Base-by-base conservation (phyloP, 2,329 filamentous ascomycete genomes). In the Penicillium oxalicum region DNA sequence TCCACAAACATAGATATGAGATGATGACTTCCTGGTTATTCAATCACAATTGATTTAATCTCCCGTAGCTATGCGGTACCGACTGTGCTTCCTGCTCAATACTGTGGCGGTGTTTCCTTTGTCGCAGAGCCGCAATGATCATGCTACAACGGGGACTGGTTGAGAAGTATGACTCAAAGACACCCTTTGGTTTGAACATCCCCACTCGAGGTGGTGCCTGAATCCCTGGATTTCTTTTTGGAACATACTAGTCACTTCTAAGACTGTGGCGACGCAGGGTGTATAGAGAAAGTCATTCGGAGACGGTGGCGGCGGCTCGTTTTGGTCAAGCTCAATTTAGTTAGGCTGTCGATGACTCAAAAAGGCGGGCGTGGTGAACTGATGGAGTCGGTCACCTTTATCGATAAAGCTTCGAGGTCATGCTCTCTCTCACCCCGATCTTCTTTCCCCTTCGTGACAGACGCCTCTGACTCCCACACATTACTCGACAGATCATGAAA, bases 361-460 rank as follows among this genome's bases (percentile, higher is more conserved):
- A 36, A 40, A 42, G 51, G 52, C 60, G 56, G 29, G 29, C 29
- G 7, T 11, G 8, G 8, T 7, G 8, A 5, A 32, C 29, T 7
- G 29, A 32, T 32, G 29, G 29, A 59, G 52, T 59, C 53, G 45
- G 44, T 45, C 43, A 44, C 43, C 45, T 49, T 59, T 65, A 63
- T 64, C 62, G 63, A 66, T 66, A 64, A 66, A 63, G 61, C 56
- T 60, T 8, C 29, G 29, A 32, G 51, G 52, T 50, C 50, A 33
- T 13, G 33, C 33, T 37, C 40, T 43, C 36, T 39, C 4, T 18
- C 33, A 24, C 42, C 26, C 46, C 13, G 25, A 33, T 35, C 36
- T 35, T 26, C 42, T 37, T 36, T 27, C 32, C 9, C n/a, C 33
- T 18, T 3, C 2, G n/a, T 37, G 7, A 24, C 32, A 13, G 11